These are phyloP conservation scores for Exsudoporus frostii DNA, from an alignment of 768 basidiomycete species.

Conservation along the genomic window DNA sequence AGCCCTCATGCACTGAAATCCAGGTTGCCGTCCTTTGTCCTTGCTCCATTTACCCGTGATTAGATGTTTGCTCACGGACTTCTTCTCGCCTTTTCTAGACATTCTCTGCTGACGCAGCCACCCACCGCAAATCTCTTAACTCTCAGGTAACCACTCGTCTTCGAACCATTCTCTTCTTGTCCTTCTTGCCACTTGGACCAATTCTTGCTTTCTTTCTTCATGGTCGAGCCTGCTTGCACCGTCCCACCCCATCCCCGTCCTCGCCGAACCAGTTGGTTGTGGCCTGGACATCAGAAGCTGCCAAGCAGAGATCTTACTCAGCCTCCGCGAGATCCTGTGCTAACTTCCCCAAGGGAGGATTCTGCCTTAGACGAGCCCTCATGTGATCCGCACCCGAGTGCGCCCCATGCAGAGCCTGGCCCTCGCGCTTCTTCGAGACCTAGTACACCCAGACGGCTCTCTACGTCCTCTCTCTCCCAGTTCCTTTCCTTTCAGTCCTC, in stretches of 20 bases:
- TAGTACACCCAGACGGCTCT: slow-evolving; percentile 21
- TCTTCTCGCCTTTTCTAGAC: slow-evolving; percentile 26
- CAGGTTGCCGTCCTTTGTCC: background rate
- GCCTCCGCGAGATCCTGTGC: slow-evolving; percentile 15
- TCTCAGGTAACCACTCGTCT: slow-evolving; percentile 32
- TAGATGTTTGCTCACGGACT: slow-evolving; percentile 8
- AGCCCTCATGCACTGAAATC: slow-evolving; percentile 24
- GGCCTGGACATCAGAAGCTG: slow-evolving; percentile 25
- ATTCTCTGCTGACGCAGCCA: slow-evolving; percentile 30
- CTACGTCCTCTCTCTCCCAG: slow-evolving; percentile 24
- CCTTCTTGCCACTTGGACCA: background rate
- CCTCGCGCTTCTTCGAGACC: slow-evolving; percentile 16
- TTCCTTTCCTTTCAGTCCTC: slow-evolving; percentile 25
- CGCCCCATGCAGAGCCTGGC: background rate
- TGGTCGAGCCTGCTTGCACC: slow-evolving; percentile 19
- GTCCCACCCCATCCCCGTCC: slow-evolving; percentile 9
- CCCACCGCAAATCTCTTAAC: slow-evolving; percentile 21
- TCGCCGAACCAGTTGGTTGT: slow-evolving; percentile 28
- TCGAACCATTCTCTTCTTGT: slow-evolving; percentile 8
- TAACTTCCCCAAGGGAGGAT: slow-evolving; percentile 17
- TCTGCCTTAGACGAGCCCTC: slow-evolving; percentile 1
- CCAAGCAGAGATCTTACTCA: slow-evolving; percentile 15
- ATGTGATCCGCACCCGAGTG: background rate
- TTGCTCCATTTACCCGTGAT: slow-evolving; percentile 6
- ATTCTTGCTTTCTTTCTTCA: slow-evolving; percentile 15